Conservation (phyloP, 31 red algal species). For the Asparagopsis taxiformis region DNA sequence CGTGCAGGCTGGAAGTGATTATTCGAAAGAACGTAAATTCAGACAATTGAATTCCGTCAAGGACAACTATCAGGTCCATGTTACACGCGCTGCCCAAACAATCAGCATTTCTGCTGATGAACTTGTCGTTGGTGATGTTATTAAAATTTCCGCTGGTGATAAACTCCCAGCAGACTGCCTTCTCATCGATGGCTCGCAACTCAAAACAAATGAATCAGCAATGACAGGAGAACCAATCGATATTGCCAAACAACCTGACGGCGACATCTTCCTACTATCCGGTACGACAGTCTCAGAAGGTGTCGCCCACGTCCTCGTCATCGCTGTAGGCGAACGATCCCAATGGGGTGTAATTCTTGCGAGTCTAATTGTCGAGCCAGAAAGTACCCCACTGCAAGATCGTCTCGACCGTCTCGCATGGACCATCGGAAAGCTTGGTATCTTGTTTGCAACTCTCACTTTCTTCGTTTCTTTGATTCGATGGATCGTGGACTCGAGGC, state of each 20-base stretch:
- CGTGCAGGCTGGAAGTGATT: conserved; percentile 76
- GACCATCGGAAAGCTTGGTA: conserved; percentile 87
- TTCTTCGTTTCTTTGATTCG: conserved; percentile 77
- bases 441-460: conserved; percentile 64
- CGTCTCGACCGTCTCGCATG: conserved; percentile 79
- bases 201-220: conserved; percentile 89
- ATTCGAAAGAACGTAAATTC: conserved; percentile 76
- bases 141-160: conserved; percentile 85
- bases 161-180: conserved; percentile 85
- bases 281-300: conserved; percentile 89
- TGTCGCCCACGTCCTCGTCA: conserved; percentile 60
- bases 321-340: conserved; percentile 80
- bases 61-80: conserved; percentile 81
- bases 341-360: conserved; percentile 89
- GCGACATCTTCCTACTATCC: conserved; percentile 82
- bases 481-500: conserved; percentile 61
- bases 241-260: conserved; percentile 63
- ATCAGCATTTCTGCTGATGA: conserved; percentile 42
- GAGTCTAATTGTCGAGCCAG: conserved; percentile 77
- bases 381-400: conserved; percentile 79
- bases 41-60: conserved; percentile 87
- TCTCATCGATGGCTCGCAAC: conserved; percentile 47
- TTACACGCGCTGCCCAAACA: conserved; percentile 56
- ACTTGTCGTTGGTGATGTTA: conserved; percentile 88
- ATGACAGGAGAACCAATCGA: conserved; percentile 92